These are phyloP conservation scores for Sugiyamaella valdiviana DNA, from an alignment of 805 yeast genomes.

Conservation along the genomic window DNA sequence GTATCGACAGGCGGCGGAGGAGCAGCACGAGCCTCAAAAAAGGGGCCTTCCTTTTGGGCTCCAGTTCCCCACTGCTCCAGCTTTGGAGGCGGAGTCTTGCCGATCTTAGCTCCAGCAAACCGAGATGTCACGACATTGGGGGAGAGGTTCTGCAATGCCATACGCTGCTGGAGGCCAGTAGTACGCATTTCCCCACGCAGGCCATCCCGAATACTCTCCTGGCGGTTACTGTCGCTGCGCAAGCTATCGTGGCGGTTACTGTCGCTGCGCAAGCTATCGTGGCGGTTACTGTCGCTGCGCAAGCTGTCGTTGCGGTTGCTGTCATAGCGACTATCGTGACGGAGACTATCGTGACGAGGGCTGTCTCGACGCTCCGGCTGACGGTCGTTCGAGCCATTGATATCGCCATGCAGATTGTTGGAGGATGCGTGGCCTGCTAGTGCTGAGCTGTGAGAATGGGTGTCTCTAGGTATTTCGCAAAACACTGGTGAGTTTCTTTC, in stretches of 20 bases:
- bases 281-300: background rate
- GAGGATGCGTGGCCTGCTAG: too few species aligned
- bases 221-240: background rate
- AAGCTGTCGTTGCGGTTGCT: background rate
- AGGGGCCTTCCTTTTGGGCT: background rate
- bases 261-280: too few species aligned
- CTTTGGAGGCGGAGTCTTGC: slow-evolving; percentile 1
- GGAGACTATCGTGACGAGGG: background rate
- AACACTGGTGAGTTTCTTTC: background rate
- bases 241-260: slow-evolving; percentile 1
- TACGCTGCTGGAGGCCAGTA: too few species aligned
- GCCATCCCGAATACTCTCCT: background rate
- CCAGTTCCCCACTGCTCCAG: slow-evolving; percentile 1
- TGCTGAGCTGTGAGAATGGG: background rate
- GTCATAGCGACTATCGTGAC: background rate
- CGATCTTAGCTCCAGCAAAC: background rate
- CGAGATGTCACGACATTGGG: background rate
- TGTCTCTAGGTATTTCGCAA: background rate
- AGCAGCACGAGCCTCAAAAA: background rate
- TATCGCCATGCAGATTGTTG: too few species aligned
- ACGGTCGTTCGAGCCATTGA: too few species aligned
- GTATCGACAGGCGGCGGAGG: background rate
- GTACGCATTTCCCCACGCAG: too few species aligned
- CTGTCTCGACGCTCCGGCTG: background rate
- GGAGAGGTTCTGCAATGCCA: background rate